Base-by-base conservation (phyloP, 306 rosid species). In the Castanospermum australe region DNA sequence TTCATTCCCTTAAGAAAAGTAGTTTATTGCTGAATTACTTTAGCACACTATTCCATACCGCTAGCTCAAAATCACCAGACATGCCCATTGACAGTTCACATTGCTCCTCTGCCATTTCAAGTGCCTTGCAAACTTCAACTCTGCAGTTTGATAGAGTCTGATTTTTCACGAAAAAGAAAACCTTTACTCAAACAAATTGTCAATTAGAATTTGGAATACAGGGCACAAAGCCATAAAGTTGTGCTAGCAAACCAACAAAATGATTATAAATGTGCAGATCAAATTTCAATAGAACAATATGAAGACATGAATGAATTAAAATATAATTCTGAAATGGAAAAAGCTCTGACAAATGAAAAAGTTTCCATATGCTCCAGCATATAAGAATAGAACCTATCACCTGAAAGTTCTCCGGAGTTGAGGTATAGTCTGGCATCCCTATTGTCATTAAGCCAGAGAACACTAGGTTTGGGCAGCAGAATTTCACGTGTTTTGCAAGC, bases 21-120 rank as follows among this genome's bases (percentile, higher is more conserved):
- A 44, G 15, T 57, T 56, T 17, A 28, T 20, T 38, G 60, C 36
- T 22, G 5, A 75, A 55, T 48, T 32, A 75, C 54, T 57, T 54
- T 38, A 44, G 72, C 21, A 74, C 13, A 56, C 30, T 60, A 32
- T 20, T 73, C 38, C 93, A 88, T 86, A 95, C 99, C 80, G 99
- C 99, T 82, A 73, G 86, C 80, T 95, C 97, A 77, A 93, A 95
- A 81, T 95, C 98, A 17, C 90, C 84, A 10, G 98, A 95, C 99
- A 95, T 93, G 84, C 99, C 99, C 97, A 93, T 95, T 57, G 98
- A 95, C 71, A 95, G 90, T 80, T 93, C 98, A 47, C 98, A 95
- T 41, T 84, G 90, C 74, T 90, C 99, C 79, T 90, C 98, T 5
- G 84, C 61, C 62, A 91, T 84, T 81, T 84, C 96, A 59, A 95